Evolutionary conservation across 2,329 filamentous ascomycete species (phyloP).

Genomic region (Ascochyta clinopodiicola): DNA sequence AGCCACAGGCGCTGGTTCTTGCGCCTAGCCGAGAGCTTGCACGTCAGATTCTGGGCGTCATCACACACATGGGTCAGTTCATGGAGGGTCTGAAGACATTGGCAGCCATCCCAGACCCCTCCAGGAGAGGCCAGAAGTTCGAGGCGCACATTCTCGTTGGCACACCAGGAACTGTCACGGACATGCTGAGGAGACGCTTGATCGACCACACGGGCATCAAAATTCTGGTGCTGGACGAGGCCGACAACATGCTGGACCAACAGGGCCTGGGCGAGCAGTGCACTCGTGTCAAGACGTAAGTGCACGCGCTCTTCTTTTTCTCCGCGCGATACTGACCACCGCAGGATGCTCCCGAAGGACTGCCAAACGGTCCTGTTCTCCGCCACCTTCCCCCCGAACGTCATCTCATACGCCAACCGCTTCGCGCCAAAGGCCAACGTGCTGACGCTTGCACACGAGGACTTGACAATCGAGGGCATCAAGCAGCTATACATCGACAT

Average conservation of each 20-base stretch:
- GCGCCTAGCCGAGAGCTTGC: slow-evolving; percentile 94
- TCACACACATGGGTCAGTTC: slow-evolving; percentile 83
- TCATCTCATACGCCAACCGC: slow-evolving; percentile 79
- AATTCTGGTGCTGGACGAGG: slow-evolving; percentile 91
- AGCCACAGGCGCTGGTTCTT: slow-evolving; percentile 85
- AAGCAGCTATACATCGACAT: slow-evolving; percentile 98
- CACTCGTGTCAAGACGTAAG: slow-evolving; percentile 82
- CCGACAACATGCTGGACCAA: slow-evolving; percentile 98
- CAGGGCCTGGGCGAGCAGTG: slow-evolving; percentile 96
- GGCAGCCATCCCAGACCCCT: slow-evolving; percentile 80
- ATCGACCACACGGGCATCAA: slow-evolving; percentile 76
- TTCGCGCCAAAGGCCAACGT: slow-evolving; percentile 88
- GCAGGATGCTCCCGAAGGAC: slow-evolving; percentile 72
- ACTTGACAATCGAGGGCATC: slow-evolving; percentile 95
- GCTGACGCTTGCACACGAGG: slow-evolving; percentile 85
- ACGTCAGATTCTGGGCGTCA: slow-evolving; percentile 88
- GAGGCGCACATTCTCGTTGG: slow-evolving; percentile 84
- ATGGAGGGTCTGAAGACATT: slow-evolving; percentile 76
- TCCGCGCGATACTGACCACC: slow-evolving; percentile 38
- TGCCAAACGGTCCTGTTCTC: slow-evolving; percentile 96
- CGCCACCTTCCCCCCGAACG: slow-evolving; percentile 87
- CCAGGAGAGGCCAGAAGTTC: slow-evolving; percentile 72
- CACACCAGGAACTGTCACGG: slow-evolving; percentile 91
- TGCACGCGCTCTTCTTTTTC: slow-evolving; percentile 17
- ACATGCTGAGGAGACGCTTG: slow-evolving; percentile 78